Evolutionary conservation across 257 asterid genomes (phyloP).

Genomic region (Solanum gracilifrons): DNA sequence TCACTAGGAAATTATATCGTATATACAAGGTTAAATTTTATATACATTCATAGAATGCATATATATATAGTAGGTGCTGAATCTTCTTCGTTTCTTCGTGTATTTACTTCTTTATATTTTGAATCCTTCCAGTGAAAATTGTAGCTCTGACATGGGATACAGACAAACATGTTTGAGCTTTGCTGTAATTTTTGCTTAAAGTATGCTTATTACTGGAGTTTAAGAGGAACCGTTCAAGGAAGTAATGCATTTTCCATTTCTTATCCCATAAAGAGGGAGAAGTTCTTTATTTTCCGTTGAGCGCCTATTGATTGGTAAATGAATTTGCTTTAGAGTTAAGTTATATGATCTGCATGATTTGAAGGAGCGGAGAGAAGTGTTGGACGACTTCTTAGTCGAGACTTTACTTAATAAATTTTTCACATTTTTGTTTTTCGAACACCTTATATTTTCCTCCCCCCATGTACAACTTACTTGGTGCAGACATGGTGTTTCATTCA

Average conservation of each 20-base stretch:
- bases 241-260: background rate
- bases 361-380: background rate
- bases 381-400: background rate
- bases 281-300: background rate
- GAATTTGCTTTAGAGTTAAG: background rate
- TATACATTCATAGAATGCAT: background rate
- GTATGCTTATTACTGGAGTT: background rate
- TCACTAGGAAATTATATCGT: background rate
- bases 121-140: background rate
- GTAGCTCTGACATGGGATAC: background rate
- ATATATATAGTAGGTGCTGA: background rate
- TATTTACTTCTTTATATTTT: background rate
- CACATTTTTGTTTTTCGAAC: background rate
- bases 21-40: background rate
- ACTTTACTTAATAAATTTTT: background rate
- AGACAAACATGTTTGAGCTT: fast-evolving
- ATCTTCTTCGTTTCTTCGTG: background rate
- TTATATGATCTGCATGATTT: background rate
- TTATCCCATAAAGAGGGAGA: background rate
- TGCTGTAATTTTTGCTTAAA: background rate
- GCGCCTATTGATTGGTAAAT: background rate
- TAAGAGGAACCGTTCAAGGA: too few species aligned
- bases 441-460: background rate
- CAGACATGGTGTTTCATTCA: background rate
- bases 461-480: background rate